Evolutionary conservation across 306 rosid species (phyloP), one percentile per base, ranked within the genome.

Genomic region (Cajanus cajan): DNA sequence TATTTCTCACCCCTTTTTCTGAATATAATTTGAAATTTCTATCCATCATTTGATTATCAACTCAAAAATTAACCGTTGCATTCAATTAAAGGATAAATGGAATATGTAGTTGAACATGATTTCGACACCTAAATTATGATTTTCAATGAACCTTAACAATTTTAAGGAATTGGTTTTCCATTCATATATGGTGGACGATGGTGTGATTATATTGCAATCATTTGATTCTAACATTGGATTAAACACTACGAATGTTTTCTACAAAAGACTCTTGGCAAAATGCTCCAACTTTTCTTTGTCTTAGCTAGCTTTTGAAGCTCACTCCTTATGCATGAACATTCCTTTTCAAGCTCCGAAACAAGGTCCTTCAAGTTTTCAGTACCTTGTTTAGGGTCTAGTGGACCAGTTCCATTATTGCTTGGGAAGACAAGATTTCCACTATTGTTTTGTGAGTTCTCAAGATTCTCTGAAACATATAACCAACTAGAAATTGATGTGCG

Each of bases 401-500:
- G 80, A 48, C 54, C 73, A 58, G 44, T 65, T 16, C 69, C 86
- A 74, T 77, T 84, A 28, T 75, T 83, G 78, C 76, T 84, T 34
- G 75, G 68, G 25, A 84, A 81, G 10, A 83, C 92, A 76, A 84
- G 85, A 74, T 81, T 84, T 79, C 80, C 90, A 16, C 14, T 80
- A 22, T 24, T 82, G 71, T 79, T 84, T 37, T 85, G 90, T 40
- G 88, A 65, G 85, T 67, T 93, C 62, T 91, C 95, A 24, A 89
- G 77, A 47, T 82, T 90, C 78, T 84, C 97, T 43, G 92, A 88
- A 71, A 86, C 96, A 84, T 88, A 91, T 67, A 93, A 87, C 97
- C 96, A 93, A 3, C 95, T 87, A 22, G 98, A 90, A 65, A 93
- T 87, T 9, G 98, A 93, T 61, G 98, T 91, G 0, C 97, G 88